Evolutionary conservation across 768 basidiomycete species (phyloP), one percentile per base, ranked within the genome.

Genomic region (Agrocybe pediades): DNA sequence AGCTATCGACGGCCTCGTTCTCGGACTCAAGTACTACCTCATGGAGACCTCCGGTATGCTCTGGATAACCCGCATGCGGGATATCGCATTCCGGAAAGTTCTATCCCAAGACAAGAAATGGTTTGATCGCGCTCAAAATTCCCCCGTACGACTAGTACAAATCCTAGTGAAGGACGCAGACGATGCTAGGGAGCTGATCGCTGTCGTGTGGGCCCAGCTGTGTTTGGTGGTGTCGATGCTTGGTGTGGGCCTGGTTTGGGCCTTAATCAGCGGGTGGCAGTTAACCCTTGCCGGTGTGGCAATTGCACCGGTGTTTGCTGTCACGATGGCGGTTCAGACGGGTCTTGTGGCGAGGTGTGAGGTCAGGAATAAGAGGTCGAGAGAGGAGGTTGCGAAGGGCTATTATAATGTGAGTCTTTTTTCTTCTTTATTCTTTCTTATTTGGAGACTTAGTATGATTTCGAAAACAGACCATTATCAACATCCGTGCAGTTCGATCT

Each of bases 251-350:
- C 69, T 98, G 17, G 65, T 90, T 16, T 99, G 97, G 96, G 95
- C 95, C 0, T 76, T 98, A 68, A 79, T 83, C 1, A 73, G 80
- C 25, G 92, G 93, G 0, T 99, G 96, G 97, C 86, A 97, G 71
- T 75, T 98, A 60, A 96, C 94, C 0, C 80, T 98, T 16, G 91
- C 90, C 2, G 95, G 95, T 0, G 71, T 98, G 24, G 93, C 88
- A 1, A 82, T 98, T 41, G 92, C 83, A 0, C 95, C 95, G 0
- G 80, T 95, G 9, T 96, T 97, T 63, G 86, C 83, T 2, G 69
- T 81, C 9, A 78, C 82, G 9, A 91, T 94, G 82, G 79, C 85
- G 5, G 60, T 87, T 15, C 93, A 95, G 72, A 84, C 88, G 1
- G 71, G 76, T n/a, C 67, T 94, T 44, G 82, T 90, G 0, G 83